Evolutionary conservation across 1,139 yeast genomes (phyloP).

Genomic region (Nadsonia starkeyi-henricii): DNA sequence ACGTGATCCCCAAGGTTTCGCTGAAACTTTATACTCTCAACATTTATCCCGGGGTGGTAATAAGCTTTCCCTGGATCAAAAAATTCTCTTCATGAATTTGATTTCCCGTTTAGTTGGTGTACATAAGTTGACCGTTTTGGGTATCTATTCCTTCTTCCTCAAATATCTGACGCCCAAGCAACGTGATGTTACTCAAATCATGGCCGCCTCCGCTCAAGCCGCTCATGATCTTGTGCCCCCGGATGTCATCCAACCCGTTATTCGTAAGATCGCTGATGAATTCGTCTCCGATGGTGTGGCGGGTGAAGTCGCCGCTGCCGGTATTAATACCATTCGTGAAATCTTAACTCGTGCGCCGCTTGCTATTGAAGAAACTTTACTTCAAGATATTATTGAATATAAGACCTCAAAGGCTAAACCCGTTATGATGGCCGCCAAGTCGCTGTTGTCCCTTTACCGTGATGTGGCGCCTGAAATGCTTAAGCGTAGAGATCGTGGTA

Average conservation of each 20-base stretch:
- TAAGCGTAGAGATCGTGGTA: slow-evolving; percentile 80
- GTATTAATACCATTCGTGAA: slow-evolving; percentile 87
- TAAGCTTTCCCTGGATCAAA: slow-evolving; percentile 69
- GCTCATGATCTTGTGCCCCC: slow-evolving; percentile 96
- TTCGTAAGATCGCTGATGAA: slow-evolving; percentile 90
- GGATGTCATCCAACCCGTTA: slow-evolving; percentile 63
- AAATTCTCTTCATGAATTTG: slow-evolving; percentile 73
- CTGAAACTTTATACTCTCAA: slow-evolving; percentile 61
- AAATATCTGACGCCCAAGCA: slow-evolving; percentile 91
- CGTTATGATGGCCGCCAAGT: slow-evolving; percentile 87
- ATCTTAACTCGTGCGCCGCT: slow-evolving; percentile 85
- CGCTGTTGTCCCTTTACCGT: slow-evolving; percentile 74
- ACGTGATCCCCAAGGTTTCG: slow-evolving; percentile 96
- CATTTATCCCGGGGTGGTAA: slow-evolving; percentile 55
- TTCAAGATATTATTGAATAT: slow-evolving; percentile 82
- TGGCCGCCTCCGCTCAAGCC: slow-evolving; percentile 96
- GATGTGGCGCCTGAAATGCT: slow-evolving; percentile 96
- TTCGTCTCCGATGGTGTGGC: slow-evolving; percentile 97
- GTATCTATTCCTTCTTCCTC: slow-evolving; percentile 74
- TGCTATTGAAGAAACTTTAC: slow-evolving; percentile 72
- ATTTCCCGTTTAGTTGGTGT: slow-evolving; percentile 83
- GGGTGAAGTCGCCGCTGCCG: slow-evolving; percentile 95
- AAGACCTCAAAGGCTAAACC: slow-evolving; percentile 88
- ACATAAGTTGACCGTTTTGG: slow-evolving; percentile 81
- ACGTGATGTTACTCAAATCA: slow-evolving; percentile 80